Conservation (phyloP, 2,329 filamentous ascomycete species). For the Stemphylium beticola region DNA sequence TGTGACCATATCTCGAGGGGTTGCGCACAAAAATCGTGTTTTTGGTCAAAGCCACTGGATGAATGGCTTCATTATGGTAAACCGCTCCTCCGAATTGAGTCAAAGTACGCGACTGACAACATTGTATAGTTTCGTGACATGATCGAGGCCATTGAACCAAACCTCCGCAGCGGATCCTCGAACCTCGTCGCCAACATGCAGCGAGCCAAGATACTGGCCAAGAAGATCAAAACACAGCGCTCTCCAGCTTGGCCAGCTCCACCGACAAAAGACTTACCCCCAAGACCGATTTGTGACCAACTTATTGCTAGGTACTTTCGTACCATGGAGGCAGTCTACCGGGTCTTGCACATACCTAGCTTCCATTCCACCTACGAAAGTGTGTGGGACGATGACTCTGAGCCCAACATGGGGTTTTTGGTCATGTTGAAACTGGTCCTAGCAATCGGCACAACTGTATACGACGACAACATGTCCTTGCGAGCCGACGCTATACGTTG, state of each 20-base stretch:
- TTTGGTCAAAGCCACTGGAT: constrained; percentile 66
- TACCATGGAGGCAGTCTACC: constrained; percentile 56
- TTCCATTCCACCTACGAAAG: constrained; percentile 59
- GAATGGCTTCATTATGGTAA: constrained; percentile 56
- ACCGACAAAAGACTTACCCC: constrained; percentile 55
- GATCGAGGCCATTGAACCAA: constrained; percentile 53
- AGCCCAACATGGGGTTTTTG: constrained; percentile 55
- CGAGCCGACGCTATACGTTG: constrained; percentile 60
- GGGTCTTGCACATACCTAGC: constrained; percentile 60
- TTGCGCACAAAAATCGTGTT: constrained; percentile 62
- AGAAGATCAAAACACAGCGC: constrained; percentile 59
- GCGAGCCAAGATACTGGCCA: constrained; percentile 61
- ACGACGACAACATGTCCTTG: constrained; percentile 60
- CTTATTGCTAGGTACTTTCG: constrained; percentile 59
- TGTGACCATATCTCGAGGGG: constrained; percentile 48
- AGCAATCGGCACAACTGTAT: constrained; percentile 61
- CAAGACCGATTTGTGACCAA: constrained; percentile 53
- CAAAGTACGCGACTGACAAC: constrained; percentile 27
- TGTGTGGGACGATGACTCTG: constrained; percentile 52
- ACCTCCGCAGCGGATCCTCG: constrained; percentile 48
- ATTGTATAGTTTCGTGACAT: constrained; percentile 48
- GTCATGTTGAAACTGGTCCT: constrained; percentile 65
- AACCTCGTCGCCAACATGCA: constrained; percentile 50
- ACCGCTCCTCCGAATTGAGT: constrained; percentile 13
- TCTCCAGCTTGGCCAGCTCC: constrained; percentile 57